These are phyloP conservation scores for Fusarium fracticaudum DNA, from an alignment of 2,329 filamentous ascomycete genomes.

Conservation along the genomic window DNA sequence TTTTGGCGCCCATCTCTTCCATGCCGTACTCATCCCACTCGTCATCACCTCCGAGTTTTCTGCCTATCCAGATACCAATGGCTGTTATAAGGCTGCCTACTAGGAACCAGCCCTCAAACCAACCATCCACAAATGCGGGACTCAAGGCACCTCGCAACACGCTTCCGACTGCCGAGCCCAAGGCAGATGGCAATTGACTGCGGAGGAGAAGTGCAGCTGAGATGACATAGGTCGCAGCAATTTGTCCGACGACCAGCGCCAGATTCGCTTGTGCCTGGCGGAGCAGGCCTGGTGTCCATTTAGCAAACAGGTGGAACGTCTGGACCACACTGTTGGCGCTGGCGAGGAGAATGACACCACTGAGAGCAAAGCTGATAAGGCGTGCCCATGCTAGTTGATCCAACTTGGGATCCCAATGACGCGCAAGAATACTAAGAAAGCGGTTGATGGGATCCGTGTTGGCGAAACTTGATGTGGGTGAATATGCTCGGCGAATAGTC, in stretches of 20 bases:
- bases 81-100: conserved; percentile 72
- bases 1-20: conserved; percentile 78
- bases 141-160: conserved; percentile 79
- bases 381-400: conserved; percentile 86
- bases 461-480: conserved; percentile 62
- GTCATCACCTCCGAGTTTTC: conserved; percentile 66
- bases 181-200: conserved; percentile 80
- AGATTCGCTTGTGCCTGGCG: conserved; percentile 81
- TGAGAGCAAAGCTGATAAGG: conserved; percentile 85
- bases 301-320: conserved; percentile 83
- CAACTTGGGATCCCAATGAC: conserved; percentile 84
- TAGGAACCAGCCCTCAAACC: conserved; percentile 91
- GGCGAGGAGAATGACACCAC: conserved; percentile 82
- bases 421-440: conserved; percentile 79
- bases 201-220: conserved; percentile 79
- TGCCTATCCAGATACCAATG: conserved; percentile 77
- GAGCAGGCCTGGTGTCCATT: conserved; percentile 76
- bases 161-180: conserved; percentile 80
- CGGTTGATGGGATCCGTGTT: conserved; percentile 86
- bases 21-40: conserved; percentile 69
- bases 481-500: conserved; percentile 66
- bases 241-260: conserved; percentile 81
- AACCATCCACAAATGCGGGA: conserved; percentile 69
- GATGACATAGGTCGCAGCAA: conserved; percentile 87
- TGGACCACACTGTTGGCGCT: conserved; percentile 87